Evolutionary conservation across 2,329 filamentous ascomycete species (phyloP).

Genomic region (Fragosphaeria purpurea): DNA sequence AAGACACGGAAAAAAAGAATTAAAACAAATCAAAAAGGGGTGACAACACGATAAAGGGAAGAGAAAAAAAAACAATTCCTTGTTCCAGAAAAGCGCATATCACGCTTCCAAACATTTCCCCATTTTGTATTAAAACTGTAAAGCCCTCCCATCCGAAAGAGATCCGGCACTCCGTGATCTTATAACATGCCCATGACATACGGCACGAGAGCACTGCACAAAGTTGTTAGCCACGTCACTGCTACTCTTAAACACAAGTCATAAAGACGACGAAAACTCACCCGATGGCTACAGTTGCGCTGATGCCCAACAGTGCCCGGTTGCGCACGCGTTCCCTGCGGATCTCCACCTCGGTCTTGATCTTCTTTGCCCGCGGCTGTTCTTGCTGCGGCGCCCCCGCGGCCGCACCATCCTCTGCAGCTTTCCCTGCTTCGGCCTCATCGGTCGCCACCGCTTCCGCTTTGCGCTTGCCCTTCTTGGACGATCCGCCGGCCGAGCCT

Average conservation of each 20-base stretch:
- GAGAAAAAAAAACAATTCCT: neutral
- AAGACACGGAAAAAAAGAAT: neutral
- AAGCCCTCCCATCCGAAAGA: no score
- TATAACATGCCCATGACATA: constrained; percentile 18
- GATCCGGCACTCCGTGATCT: neutral
- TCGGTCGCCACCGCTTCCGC: constrained; percentile 61
- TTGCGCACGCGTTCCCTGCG: constrained; percentile 80
- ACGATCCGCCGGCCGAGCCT: constrained; percentile 24
- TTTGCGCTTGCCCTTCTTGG: constrained; percentile 61
- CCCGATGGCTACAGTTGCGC: constrained; percentile 81
- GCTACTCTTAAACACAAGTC: neutral
- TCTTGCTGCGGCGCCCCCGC: constrained; percentile 18
- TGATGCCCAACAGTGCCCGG: constrained; percentile 75
- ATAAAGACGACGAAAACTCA: constrained; percentile 40
- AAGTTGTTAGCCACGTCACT: neutral
- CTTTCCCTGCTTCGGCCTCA: constrained; percentile 49
- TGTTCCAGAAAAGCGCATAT: neutral
- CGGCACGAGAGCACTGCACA: constrained; percentile 17
- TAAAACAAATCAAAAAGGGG: neutral
- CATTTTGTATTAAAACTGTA: neutral
- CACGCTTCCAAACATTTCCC: neutral
- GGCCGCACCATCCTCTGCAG: constrained; percentile 37
- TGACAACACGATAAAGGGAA: neutral
- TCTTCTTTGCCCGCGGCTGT: constrained; percentile 50
- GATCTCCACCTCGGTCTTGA: constrained; percentile 69